phyloP scores from a whole-genome alignment of 2,329 filamentous ascomycete species.

The Neonectria punicea region DNA sequence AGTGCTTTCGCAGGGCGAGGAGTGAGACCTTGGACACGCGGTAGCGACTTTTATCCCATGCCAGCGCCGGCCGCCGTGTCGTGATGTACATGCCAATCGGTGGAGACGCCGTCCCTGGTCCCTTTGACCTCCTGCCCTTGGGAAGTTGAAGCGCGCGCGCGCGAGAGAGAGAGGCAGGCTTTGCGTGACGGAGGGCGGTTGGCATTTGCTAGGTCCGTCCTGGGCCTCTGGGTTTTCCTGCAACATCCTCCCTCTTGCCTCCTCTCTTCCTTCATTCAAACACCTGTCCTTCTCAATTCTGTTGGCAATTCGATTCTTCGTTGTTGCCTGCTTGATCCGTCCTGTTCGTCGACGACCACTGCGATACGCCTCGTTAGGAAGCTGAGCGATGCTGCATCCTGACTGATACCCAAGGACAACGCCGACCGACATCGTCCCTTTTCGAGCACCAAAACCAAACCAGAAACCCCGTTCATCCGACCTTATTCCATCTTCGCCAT shows the following conservation, averaged over 20 bases:
- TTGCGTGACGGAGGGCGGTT: not conserved
- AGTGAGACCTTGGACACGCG: conserved; percentile 20
- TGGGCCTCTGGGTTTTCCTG: not conserved
- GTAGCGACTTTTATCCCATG: conserved; percentile 16
- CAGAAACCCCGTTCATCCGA: not conserved
- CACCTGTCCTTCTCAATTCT: not conserved
- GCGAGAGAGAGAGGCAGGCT: not conserved
- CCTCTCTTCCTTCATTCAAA: not conserved
- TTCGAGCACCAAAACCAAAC: not conserved
- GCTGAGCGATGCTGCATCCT: conserved; percentile 11
- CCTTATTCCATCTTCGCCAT: conserved; percentile 6
- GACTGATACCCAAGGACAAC: not conserved
- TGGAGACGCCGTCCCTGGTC: not conserved
- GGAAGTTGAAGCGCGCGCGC: not conserved
- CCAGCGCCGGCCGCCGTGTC: conserved; percentile 16
- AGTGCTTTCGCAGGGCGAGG: conserved; percentile 7
- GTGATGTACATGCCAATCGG: conserved; percentile 23
- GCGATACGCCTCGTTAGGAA: conserved; percentile 2
- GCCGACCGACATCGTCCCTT: not conserved
- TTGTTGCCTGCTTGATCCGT: not conserved
- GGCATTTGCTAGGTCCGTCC: conserved; percentile 3
- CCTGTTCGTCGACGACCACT: not conserved
- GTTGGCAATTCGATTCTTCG: not conserved
- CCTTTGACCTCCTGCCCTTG: not conserved
- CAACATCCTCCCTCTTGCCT: not conserved